A percentile compares a stretch with the other conserved stretches of the same genome.
phyloP scores from a whole-genome alignment of 2,329 filamentous ascomycete species.

The Magnaporthiopsis incrustans region DNA sequence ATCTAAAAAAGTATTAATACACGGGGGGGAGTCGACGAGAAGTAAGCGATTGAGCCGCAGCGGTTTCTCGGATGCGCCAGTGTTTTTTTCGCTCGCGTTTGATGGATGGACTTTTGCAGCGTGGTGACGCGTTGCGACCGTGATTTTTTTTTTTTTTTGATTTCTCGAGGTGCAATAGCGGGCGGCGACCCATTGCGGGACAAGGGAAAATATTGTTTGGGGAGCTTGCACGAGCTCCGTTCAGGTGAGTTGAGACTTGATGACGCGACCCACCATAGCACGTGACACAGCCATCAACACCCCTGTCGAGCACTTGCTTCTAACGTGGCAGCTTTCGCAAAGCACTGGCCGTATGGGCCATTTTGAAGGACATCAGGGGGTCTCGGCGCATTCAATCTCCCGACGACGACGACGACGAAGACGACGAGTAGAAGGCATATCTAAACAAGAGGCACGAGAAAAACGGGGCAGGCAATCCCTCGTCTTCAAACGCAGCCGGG shows the following conservation, averaged over 20 bases:
- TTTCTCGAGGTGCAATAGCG: too few species aligned
- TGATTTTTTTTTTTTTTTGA: background rate
- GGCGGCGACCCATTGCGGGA: too few species aligned
- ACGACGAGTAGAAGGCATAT: background rate
- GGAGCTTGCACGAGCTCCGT: background rate
- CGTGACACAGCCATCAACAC: conserved; percentile 1
- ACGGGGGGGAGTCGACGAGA: background rate
- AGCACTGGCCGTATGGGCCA: too few species aligned
- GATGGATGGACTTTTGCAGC: too few species aligned
- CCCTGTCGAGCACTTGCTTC: conserved; percentile 13
- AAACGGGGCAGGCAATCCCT: background rate
- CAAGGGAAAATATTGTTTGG: background rate
- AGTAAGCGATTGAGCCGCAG: background rate
- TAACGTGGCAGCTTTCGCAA: conserved; percentile 45
- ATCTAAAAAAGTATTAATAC: too few species aligned
- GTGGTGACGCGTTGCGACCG: background rate
- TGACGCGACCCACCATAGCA: conserved; percentile 1
- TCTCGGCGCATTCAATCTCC: background rate
- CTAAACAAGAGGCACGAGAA: background rate
- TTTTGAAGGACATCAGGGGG: too few species aligned
- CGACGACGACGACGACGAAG: too few species aligned
- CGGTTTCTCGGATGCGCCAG: too few species aligned
- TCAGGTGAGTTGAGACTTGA: background rate
- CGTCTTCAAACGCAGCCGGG: background rate
- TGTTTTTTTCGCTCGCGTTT: too few species aligned